phyloP scores from a whole-genome alignment of 1,139 yeast species.

The Yamadazyma blattariae region DNA sequence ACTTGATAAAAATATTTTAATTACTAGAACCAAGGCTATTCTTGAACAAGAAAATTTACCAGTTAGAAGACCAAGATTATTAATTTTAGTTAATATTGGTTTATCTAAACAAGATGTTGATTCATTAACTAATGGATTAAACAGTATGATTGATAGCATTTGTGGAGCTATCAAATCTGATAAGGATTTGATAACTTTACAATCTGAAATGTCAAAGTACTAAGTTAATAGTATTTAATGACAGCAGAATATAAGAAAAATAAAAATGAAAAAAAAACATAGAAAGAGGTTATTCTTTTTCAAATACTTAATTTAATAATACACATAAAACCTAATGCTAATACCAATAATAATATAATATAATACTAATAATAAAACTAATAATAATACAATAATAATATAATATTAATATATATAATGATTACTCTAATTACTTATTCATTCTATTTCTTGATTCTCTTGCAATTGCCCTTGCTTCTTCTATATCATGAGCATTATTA shows the following conservation, averaged over 20 bases:
- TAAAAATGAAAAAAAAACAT: too few species aligned
- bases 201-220: slow-evolving; percentile 2
- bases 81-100: slow-evolving; percentile 57
- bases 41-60: slow-evolving; percentile 77
- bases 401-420: too few species aligned
- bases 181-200: slow-evolving; percentile 15
- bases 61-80: slow-evolving; percentile 64
- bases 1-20: slow-evolving; percentile 50
- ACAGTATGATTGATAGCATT: slow-evolving; percentile 16
- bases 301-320: too few species aligned
- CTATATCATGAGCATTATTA: slow-evolving; percentile 81
- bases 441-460: slow-evolving; percentile 61
- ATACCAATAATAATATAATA: too few species aligned
- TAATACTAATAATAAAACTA: too few species aligned
- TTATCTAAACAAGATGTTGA: slow-evolving; percentile 53
- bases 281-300: too few species aligned
- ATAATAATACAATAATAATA: too few species aligned
- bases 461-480: slow-evolving; percentile 83
- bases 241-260: too few species aligned
- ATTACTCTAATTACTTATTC: too few species aligned
- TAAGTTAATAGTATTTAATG: too few species aligned
- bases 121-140: slow-evolving; percentile 16
- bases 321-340: too few species aligned
- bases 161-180: slow-evolving; percentile 16
- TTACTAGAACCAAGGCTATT: slow-evolving; percentile 68